phyloP scores from a whole-genome alignment of 2,329 filamentous ascomycete species.

The Xenoacremonium recifei region DNA sequence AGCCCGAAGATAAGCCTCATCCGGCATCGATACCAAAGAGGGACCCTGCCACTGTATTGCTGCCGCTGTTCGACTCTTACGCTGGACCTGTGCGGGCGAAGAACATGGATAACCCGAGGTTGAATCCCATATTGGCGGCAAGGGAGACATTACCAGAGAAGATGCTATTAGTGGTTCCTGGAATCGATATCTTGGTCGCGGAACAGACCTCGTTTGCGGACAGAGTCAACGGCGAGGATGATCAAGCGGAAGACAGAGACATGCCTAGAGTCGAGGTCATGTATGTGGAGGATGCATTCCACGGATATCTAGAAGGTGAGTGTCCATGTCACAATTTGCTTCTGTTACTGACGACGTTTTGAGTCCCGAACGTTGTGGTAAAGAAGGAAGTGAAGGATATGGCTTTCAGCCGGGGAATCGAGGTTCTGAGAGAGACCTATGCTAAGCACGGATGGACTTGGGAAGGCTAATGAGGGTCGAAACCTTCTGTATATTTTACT shows the following conservation, averaged over 20 bases:
- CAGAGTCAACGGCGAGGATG: conserved; percentile 27
- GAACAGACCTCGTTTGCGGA: conserved; percentile 40
- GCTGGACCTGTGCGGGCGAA: conserved; percentile 27
- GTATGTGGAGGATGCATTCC: conserved; percentile 22
- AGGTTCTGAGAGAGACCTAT: conserved; percentile 17
- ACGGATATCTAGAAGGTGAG: conserved; percentile 30
- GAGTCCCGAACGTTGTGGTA: conserved; percentile 18
- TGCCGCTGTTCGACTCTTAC: conserved; percentile 45
- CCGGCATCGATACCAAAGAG: conserved; percentile 29
- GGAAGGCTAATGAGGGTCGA: conserved; percentile 1
- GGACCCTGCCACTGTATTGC: conserved; percentile 38
- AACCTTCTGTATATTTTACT: background rate
- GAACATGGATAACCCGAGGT: conserved; percentile 30
- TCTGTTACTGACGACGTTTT: too few relatives aligned
- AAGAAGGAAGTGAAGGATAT: conserved; percentile 14
- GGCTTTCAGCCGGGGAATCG: conserved; percentile 12
- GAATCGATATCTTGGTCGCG: conserved; percentile 39
- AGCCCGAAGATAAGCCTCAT: conserved; percentile 39
- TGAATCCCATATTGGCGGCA: conserved; percentile 36
- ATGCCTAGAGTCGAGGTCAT: conserved; percentile 19
- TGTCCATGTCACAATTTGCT: background rate
- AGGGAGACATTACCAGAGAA: conserved; percentile 33
- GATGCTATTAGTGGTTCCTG: conserved; percentile 39
- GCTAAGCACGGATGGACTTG: conserved; percentile 16
- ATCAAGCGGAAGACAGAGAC: conserved; percentile 3